Percentiles rank a stretch among this genome's conserved stretches.
Conservation (phyloP, 2,329 filamentous ascomycete genomes). For the Emmonsiellopsis sp. region DNA sequence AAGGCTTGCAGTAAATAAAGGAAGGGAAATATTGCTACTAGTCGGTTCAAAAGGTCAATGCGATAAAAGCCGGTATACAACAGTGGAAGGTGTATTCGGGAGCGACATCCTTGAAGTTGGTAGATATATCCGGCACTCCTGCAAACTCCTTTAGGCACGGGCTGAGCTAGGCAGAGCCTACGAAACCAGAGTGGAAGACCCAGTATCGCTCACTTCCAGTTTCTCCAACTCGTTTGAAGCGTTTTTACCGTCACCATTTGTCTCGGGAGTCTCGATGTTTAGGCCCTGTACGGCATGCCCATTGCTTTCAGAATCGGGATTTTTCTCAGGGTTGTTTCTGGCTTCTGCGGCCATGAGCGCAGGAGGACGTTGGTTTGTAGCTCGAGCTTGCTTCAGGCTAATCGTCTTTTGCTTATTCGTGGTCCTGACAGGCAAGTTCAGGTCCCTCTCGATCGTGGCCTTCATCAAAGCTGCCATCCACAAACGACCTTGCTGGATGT, state of each 20-base stretch:
- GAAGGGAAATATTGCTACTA: neutral
- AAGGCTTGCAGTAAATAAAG: neutral
- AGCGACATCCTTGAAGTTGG: neutral
- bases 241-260: constrained; percentile 10
- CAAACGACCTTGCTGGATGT: constrained; percentile 72
- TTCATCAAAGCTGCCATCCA: constrained; percentile 99
- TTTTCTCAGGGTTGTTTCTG: constrained; percentile 17
- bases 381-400: constrained; percentile 75
- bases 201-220: neutral
- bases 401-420: constrained; percentile 98
- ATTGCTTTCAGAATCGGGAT: constrained; percentile 1
- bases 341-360: constrained; percentile 61
- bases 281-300: constrained; percentile 28
- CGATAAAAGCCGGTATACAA: neutral
- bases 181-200: neutral
- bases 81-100: neutral
- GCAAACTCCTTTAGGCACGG: neutral
- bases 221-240: neutral
- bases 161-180: neutral
- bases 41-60: too few relatives aligned
- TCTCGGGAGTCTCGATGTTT: constrained; percentile 16
- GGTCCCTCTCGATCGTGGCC: constrained; percentile 90
- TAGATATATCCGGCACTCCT: neutral
- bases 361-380: constrained; percentile 81
- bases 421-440: constrained; percentile 63